These are phyloP conservation scores for Plasmodium vivax DNA, from an alignment of 169 alveolate species.

Conservation along the genomic window DNA sequence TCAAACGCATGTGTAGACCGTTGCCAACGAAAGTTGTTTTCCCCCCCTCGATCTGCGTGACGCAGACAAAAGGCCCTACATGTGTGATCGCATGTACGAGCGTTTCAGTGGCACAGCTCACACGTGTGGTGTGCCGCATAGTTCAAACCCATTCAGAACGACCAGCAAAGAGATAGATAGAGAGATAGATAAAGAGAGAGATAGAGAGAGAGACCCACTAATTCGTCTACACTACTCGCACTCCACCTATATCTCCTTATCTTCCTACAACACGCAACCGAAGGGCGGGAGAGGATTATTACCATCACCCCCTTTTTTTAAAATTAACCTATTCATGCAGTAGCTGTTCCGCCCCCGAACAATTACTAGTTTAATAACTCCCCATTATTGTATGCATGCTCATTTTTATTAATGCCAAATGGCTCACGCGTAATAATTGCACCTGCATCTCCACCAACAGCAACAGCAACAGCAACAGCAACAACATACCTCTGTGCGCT, in stretches of 20 bases:
- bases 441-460: neutral
- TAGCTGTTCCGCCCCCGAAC: neutral
- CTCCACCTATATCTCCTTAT: neutral
- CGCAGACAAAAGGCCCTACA: neutral
- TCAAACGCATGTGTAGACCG: neutral
- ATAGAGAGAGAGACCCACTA: neutral
- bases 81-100: neutral
- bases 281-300: neutral
- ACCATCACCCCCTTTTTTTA: neutral
- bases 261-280: neutral
- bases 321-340: neutral
- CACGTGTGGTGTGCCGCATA: neutral
- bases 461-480: neutral
- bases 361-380: neutral
- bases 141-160: neutral
- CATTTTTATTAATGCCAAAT: neutral
- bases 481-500: neutral
- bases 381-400: neutral
- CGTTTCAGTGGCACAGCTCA: neutral
- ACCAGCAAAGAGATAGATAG: too few relatives aligned
- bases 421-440: neutral
- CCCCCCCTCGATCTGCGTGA: neutral
- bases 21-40: neutral
- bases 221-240: neutral
- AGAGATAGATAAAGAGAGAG: too few relatives aligned